Percentiles rank a stretch among this genome's conserved stretches.
These are phyloP conservation scores for Pogostemon cablin DNA, from an alignment of 257 asterid species.

Conservation along the genomic window DNA sequence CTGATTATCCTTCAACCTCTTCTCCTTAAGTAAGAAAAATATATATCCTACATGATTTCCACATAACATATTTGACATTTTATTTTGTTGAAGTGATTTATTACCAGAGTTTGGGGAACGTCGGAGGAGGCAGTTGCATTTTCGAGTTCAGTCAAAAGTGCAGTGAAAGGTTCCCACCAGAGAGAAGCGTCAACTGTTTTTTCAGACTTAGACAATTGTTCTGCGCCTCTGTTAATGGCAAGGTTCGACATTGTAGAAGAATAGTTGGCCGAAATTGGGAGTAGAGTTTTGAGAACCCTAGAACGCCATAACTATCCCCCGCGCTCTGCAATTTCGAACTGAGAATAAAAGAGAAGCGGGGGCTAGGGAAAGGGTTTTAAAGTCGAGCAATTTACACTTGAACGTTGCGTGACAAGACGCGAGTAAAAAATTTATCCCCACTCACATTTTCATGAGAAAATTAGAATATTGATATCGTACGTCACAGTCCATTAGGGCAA, in stretches of 20 bases:
- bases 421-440: no score
- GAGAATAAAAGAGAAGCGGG: not conserved
- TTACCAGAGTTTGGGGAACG: slow-evolving; percentile 64
- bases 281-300: slow-evolving; percentile 39
- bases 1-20: slow-evolving; percentile 73
- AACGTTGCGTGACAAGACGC: no score
- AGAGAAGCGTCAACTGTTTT: slow-evolving; percentile 67
- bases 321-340: slow-evolving; percentile 36
- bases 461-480: no score
- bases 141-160: slow-evolving; percentile 71
- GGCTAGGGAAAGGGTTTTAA: slow-evolving; percentile 32
- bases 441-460: no score
- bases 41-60: not conserved
- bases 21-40: slow-evolving; percentile 50
- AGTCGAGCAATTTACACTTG: not conserved
- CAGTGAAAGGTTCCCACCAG: slow-evolving; percentile 93
- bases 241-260: slow-evolving; percentile 48
- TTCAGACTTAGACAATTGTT: slow-evolving; percentile 34
- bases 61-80: not conserved
- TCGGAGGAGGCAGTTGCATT: slow-evolving; percentile 57
- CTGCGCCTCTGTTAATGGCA: slow-evolving; percentile 39
- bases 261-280: slow-evolving; percentile 1
- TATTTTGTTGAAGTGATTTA: not conserved
- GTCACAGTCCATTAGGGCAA: no score
- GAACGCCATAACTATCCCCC: slow-evolving; percentile 35